These are phyloP conservation scores for Taphrina communis DNA, from an alignment of 1,139 yeast genomes.

Conservation along the genomic window DNA sequence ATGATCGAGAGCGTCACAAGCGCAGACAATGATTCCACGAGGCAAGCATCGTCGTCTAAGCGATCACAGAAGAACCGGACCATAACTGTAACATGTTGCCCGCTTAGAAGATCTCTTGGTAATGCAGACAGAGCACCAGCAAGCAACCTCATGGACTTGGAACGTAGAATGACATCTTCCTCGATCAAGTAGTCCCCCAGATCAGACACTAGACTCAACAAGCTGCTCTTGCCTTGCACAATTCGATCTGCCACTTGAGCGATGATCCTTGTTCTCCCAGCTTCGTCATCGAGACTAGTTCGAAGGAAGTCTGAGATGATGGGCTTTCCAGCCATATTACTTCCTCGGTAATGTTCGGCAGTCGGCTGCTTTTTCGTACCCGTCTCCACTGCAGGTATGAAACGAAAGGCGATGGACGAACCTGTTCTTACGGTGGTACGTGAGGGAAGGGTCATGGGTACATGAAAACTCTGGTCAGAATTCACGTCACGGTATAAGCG, in stretches of 20 bases:
- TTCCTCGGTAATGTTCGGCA: too few relatives aligned
- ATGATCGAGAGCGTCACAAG: slow-evolving; percentile 36
- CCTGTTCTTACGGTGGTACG: too few relatives aligned
- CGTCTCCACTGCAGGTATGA: too few relatives aligned
- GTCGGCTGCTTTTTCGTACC: too few relatives aligned
- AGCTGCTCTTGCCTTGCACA: background rate
- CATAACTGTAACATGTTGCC: slow-evolving; percentile 33
- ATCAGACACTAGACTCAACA: slow-evolving; percentile 61
- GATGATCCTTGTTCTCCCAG: background rate
- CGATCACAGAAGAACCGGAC: slow-evolving; percentile 40
- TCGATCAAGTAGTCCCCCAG: slow-evolving; percentile 71
- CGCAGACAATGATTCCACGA: slow-evolving; percentile 23
- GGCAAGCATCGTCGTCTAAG: slow-evolving; percentile 34
- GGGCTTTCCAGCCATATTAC: background rate
- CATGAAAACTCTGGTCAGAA: too few relatives aligned
- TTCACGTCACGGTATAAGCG: too few relatives aligned
- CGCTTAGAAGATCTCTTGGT: slow-evolving; percentile 33
- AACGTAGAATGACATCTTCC: slow-evolving; percentile 63
- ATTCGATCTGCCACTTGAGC: background rate
- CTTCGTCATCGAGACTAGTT: background rate
- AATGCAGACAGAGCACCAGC: background rate
- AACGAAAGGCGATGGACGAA: too few relatives aligned
- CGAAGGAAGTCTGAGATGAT: background rate
- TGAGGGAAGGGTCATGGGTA: too few relatives aligned
- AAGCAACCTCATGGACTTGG: slow-evolving; percentile 47